Evolutionary conservation across 2,329 filamentous ascomycete species (phyloP).

Genomic region (Alternaria postmessia): DNA sequence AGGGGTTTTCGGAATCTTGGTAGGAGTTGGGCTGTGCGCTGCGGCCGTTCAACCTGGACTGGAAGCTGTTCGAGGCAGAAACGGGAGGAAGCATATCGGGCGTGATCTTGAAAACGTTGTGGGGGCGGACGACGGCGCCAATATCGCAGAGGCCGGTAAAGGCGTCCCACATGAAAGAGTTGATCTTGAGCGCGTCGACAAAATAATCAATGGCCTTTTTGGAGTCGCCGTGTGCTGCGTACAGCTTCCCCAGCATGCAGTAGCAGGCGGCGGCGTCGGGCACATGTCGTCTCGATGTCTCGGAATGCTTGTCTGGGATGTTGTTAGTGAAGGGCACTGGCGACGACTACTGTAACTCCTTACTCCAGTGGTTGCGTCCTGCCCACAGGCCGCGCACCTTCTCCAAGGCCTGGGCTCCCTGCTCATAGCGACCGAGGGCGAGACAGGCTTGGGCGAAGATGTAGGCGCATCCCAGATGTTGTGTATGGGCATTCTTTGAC

Average conservation of each 20-base stretch:
- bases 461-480: slow-evolving; percentile 86
- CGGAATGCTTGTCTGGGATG: slow-evolving; percentile 71
- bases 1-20: slow-evolving; percentile 58
- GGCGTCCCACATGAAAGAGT: slow-evolving; percentile 98
- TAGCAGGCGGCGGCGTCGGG: slow-evolving; percentile 87
- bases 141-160: slow-evolving; percentile 88
- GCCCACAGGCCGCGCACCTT: slow-evolving; percentile 80
- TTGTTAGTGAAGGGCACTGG: slow-evolving; percentile 16
- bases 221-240: slow-evolving; percentile 79
- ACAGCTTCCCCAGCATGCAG: slow-evolving; percentile 86
- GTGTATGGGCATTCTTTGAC: slow-evolving; percentile 71
- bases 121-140: slow-evolving; percentile 77
- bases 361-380: slow-evolving; percentile 78
- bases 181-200: slow-evolving; percentile 85
- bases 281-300: slow-evolving; percentile 74
- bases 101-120: slow-evolving; percentile 85
- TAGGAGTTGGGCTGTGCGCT: slow-evolving; percentile 38
- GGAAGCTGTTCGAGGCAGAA: slow-evolving; percentile 46
- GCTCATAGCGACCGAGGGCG: slow-evolving; percentile 77
- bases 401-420: slow-evolving; percentile 85
- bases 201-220: slow-evolving; percentile 86
- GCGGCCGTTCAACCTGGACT: slow-evolving; percentile 56
- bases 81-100: slow-evolving; percentile 64
- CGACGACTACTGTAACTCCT: slow-evolving; percentile 45
- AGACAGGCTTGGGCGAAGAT: slow-evolving; percentile 91